Evolutionary conservation across 805 yeast genomes (phyloP).

Genomic region (Pichia heedii): DNA sequence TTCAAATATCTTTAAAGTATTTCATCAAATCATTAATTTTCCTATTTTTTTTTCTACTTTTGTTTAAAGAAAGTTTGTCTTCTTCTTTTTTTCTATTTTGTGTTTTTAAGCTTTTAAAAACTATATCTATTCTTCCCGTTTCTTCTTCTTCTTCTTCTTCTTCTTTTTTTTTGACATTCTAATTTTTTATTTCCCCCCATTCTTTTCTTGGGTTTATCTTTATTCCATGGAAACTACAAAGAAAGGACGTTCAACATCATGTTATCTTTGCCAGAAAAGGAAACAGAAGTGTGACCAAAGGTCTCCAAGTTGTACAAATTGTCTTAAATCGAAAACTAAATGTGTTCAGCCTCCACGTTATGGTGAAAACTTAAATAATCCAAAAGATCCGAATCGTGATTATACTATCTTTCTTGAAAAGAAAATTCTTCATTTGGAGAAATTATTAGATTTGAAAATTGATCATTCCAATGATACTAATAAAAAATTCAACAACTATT

Average conservation of each 20-base stretch:
- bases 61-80: no score
- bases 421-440: slow-evolving; percentile 44
- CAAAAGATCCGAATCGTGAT: slow-evolving; percentile 41
- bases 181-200: no score
- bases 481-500: not conserved
- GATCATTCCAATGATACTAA: not conserved
- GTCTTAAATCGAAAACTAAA: slow-evolving; percentile 51
- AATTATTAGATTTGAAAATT: slow-evolving; percentile 27
- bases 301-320: slow-evolving; percentile 55
- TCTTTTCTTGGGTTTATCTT: no score
- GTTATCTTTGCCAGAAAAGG: slow-evolving; percentile 46
- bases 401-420: slow-evolving; percentile 50
- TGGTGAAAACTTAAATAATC: slow-evolving; percentile 21
- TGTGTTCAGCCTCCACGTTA: slow-evolving; percentile 61
- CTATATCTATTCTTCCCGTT: no score
- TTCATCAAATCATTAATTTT: no score
- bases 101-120: no score
- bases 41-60: no score
- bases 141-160: no score
- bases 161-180: no score
- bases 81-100: no score
- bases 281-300: slow-evolving; percentile 61
- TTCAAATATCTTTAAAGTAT: no score
- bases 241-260: slow-evolving; percentile 42
- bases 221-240: not conserved